A percentile compares a stretch with the other conserved stretches of the same genome.
Evolutionary conservation across 805 yeast genomes (phyloP).

Genomic region (Dipodascus albidus): DNA sequence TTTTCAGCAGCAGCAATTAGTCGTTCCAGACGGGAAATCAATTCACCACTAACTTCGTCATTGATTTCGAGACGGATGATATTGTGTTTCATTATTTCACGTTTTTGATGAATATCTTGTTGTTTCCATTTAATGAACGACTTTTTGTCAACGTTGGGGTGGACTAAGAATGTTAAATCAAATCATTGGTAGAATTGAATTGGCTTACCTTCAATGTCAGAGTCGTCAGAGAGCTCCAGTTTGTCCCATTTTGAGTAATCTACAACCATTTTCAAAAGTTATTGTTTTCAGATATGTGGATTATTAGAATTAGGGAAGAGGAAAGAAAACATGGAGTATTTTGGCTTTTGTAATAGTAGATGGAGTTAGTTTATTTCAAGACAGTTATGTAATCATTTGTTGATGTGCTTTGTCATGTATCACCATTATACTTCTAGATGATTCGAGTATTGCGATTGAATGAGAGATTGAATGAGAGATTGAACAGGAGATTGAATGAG

Average conservation of each 20-base stretch:
- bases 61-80: constrained; percentile 68
- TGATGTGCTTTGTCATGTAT: too few species aligned
- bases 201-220: constrained; percentile 59
- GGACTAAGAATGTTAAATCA: constrained; percentile 37
- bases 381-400: too few species aligned
- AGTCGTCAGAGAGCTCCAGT: constrained; percentile 90
- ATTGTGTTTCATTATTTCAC: constrained; percentile 69
- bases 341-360: too few species aligned
- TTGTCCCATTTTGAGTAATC: constrained; percentile 98
- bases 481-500: too few species aligned
- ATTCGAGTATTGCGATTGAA: too few species aligned
- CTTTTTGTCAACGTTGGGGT: constrained; percentile 90
- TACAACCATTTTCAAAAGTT: constrained; percentile 71
- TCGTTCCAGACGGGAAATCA: constrained; percentile 62
- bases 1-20: constrained; percentile 36
- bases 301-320: too few species aligned
- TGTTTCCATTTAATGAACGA: constrained; percentile 96
- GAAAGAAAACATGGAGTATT: too few species aligned
- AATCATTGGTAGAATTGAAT: background rate
- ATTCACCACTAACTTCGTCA: constrained; percentile 64
- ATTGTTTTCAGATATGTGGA: too few species aligned
- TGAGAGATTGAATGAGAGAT: too few species aligned
- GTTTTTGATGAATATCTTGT: constrained; percentile 89
- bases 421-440: too few species aligned
- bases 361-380: too few species aligned